phyloP scores from a whole-genome alignment of 345 rosid species.

The Punica granatum region DNA sequence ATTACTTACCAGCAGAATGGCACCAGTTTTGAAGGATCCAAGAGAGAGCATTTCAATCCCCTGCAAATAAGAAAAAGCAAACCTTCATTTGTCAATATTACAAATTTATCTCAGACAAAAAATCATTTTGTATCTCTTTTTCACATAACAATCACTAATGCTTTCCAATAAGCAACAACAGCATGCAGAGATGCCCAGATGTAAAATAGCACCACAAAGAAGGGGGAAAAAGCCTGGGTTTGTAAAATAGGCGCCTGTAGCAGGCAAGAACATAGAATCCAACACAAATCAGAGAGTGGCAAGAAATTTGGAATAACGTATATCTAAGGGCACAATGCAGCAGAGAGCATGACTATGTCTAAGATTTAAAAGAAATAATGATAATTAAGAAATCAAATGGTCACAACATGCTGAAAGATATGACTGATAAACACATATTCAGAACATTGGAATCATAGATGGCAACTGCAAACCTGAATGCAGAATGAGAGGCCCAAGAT shows the following conservation, averaged over 20 bases:
- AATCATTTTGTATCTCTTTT: background rate
- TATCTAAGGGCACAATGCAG: too few relatives aligned
- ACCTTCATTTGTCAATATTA: background rate
- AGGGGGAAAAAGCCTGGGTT: too few relatives aligned
- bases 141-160: background rate
- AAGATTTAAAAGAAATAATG: background rate
- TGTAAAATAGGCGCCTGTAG: too few relatives aligned
- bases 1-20: conserved; percentile 56
- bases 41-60: conserved; percentile 99
- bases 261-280: too few relatives aligned
- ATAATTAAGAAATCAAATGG: background rate
- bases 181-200: background rate
- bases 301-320: too few relatives aligned
- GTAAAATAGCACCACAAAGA: background rate
- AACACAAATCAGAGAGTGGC: too few relatives aligned
- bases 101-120: background rate
- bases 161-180: background rate
- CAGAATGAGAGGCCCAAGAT: conserved; percentile 90
- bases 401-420: background rate
- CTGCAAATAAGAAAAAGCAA: conserved; percentile 25
- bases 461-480: conserved; percentile 65
- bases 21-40: conserved; percentile 96
- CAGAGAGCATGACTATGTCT: background rate
- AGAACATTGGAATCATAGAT: background rate
- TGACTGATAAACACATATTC: background rate